Conservation (phyloP, 768 basidiomycete genomes). For the Macrolepiota dolichaula region DNA sequence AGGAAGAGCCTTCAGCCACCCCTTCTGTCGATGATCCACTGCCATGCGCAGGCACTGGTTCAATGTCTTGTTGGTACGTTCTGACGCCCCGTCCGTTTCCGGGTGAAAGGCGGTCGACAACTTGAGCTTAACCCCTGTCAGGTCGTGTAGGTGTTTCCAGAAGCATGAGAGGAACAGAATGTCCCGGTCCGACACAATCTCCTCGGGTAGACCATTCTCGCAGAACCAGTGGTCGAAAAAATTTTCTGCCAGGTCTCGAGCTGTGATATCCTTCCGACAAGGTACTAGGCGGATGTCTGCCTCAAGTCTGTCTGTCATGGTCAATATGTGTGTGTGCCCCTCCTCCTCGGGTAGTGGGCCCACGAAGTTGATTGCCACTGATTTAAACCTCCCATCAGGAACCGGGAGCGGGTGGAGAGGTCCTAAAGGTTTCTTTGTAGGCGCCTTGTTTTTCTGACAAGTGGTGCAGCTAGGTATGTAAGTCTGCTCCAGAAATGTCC, state of each 20-base stretch:
- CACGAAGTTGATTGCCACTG: background rate
- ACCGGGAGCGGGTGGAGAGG: background rate
- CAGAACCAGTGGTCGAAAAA: conserved; percentile 26
- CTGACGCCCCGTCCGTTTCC: background rate
- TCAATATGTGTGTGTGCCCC: background rate
- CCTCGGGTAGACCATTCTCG: conserved; percentile 25
- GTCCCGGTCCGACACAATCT: conserved; percentile 31
- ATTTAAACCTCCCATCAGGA: background rate
- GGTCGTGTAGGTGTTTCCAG: conserved; percentile 26
- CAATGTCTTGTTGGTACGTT: background rate
- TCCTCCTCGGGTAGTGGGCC: background rate
- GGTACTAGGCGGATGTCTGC: conserved; percentile 14
- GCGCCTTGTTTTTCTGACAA: background rate
- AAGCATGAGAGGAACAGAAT: conserved; percentile 21
- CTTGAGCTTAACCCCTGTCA: conserved; percentile 25
- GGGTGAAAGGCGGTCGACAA: conserved; percentile 21
- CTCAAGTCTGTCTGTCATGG: background rate
- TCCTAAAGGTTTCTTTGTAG: background rate
- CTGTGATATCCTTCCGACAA: background rate
- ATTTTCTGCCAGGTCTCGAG: conserved; percentile 3
- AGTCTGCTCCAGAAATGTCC: conserved; percentile 27
- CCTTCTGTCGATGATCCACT: too few relatives aligned
- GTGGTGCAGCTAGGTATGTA: background rate
- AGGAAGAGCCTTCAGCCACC: too few relatives aligned
- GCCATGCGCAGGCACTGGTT: too few relatives aligned